Evolutionary conservation across 2,329 filamentous ascomycete genomes (phyloP).

Genomic region (Colletotrichum brevisporum): DNA sequence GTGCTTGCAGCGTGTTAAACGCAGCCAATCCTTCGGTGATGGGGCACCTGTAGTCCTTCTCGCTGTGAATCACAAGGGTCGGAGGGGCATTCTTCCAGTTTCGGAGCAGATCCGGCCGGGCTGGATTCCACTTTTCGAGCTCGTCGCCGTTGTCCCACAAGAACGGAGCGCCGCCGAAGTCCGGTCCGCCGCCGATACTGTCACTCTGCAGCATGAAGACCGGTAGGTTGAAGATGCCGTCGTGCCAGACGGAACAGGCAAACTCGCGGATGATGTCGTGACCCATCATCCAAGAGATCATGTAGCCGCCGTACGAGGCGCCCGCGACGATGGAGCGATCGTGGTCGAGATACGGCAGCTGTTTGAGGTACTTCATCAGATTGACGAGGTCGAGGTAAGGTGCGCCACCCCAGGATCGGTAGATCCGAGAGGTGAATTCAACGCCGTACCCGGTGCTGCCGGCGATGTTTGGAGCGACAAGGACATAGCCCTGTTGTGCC

Average conservation of each 20-base stretch:
- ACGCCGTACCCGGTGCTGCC: constrained; percentile 70
- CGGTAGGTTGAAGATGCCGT: constrained; percentile 57
- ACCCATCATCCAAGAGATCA: constrained; percentile 72
- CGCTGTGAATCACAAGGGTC: constrained; percentile 80
- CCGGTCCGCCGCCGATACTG: constrained; percentile 43
- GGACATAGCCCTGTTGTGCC: constrained; percentile 73
- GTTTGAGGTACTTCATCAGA: constrained; percentile 65
- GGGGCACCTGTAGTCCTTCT: constrained; percentile 73
- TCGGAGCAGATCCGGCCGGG: constrained; percentile 59
- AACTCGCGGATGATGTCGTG: constrained; percentile 63
- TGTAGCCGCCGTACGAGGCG: constrained; percentile 70
- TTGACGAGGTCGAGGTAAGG: constrained; percentile 70
- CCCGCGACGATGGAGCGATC: constrained; percentile 66
- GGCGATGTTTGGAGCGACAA: constrained; percentile 71
- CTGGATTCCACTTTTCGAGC: constrained; percentile 66
- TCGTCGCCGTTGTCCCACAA: constrained; percentile 62
- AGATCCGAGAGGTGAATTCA: constrained; percentile 56
- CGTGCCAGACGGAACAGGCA: constrained; percentile 60
- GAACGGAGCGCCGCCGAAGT: constrained; percentile 58
- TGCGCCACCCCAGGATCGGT: constrained; percentile 65
- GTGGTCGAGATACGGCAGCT: constrained; percentile 67
- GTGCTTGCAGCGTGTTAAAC: constrained; percentile 80
- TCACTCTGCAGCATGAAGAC: constrained; percentile 48
- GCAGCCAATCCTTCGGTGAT: constrained; percentile 71
- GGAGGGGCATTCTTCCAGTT: constrained; percentile 75